These are phyloP conservation scores for Dendrobium officinale DNA, from an alignment of 106 monocot species.

Conservation along the genomic window DNA sequence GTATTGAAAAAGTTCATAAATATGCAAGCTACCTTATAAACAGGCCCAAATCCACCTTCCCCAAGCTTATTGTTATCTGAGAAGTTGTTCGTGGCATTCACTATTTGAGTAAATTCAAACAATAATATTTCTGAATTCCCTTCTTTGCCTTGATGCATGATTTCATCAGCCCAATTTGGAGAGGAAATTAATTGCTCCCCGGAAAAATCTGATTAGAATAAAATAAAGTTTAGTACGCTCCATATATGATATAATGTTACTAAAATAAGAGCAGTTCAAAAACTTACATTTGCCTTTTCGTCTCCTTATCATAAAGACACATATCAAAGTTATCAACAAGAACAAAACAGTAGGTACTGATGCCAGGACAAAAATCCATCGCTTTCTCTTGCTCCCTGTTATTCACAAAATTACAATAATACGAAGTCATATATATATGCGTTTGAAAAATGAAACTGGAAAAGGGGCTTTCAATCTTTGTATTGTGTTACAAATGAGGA, in stretches of 20 bases:
- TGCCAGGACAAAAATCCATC: background rate
- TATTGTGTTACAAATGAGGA: too few relatives aligned
- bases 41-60: conserved; percentile 22
- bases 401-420: background rate
- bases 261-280: background rate
- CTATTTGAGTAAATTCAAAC: background rate
- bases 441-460: too few relatives aligned
- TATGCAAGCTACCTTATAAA: conserved; percentile 27
- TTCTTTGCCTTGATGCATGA: background rate
- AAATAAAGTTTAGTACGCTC: background rate
- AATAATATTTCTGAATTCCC: background rate
- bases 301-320: background rate
- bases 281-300: background rate
- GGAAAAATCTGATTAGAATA: background rate
- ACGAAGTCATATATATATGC: too few relatives aligned
- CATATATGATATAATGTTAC: background rate
- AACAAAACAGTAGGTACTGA: background rate
- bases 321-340: background rate
- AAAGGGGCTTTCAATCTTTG: too few relatives aligned
- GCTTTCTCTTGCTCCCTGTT: conserved; percentile 2
- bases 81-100: background rate
- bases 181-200: background rate
- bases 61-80: background rate
- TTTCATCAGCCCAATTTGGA: background rate
- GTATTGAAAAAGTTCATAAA: background rate